A percentile compares a stretch with the other conserved stretches of the same genome.
These are phyloP conservation scores for Radiomyces spectabilis DNA, from an alignment of 192 early-diverging fungal species.

Conservation along the genomic window DNA sequence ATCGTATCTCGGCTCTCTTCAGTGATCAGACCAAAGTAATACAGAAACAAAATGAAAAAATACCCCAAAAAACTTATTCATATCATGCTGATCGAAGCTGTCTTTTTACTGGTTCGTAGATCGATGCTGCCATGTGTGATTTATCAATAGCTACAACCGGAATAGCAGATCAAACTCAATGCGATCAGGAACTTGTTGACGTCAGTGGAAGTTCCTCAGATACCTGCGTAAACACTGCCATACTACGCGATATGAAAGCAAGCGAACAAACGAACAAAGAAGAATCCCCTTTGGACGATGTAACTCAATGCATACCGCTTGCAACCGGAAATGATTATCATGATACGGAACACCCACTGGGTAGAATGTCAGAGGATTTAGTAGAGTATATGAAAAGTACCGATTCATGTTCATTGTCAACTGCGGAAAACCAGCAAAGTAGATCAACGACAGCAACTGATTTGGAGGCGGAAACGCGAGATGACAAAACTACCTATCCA, in stretches of 20 bases:
- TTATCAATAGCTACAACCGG: no score
- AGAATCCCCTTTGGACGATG: no score
- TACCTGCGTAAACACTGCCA: background rate
- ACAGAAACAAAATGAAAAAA: background rate
- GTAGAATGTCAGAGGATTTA: background rate
- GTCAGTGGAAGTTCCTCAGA: background rate
- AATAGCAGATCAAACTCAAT: background rate
- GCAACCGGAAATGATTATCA: background rate
- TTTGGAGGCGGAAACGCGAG: no score
- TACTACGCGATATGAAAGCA: background rate
- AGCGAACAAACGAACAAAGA: no score
- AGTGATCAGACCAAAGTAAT: background rate
- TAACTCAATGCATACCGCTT: background rate
- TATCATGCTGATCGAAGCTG: background rate
- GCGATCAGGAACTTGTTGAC: background rate
- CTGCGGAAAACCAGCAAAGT: background rate
- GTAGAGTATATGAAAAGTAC: no score
- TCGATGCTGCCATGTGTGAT: no score
- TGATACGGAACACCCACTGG: background rate
- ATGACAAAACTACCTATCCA: background rate
- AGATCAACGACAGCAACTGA: no score
- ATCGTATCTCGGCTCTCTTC: conserved; percentile 1
- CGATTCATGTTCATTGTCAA: background rate
- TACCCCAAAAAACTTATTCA: background rate
- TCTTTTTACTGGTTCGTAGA: background rate